Evolutionary conservation across 129 eudicot genomes (phyloP).

Genomic region (Oenanthe sinensis): DNA sequence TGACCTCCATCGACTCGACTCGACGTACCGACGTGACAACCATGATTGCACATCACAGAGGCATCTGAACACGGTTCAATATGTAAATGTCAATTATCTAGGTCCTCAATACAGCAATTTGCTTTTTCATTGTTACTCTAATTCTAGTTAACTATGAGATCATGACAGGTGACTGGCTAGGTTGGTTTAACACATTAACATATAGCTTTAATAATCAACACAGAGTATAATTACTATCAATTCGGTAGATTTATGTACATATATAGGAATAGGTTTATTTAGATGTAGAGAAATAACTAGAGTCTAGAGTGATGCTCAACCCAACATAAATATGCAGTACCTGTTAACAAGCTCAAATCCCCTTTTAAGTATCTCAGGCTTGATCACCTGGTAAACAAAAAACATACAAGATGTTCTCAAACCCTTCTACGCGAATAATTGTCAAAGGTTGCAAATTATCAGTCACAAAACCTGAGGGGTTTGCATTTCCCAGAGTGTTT

Average conservation of each 20-base stretch:
- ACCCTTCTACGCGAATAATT: background rate
- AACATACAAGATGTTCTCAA: background rate
- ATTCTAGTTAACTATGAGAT: background rate
- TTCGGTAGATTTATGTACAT: background rate
- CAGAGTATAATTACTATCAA: background rate
- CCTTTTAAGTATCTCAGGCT: slow-evolving; percentile 77
- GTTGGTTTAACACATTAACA: background rate
- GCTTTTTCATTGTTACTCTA: background rate
- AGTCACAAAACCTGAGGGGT: slow-evolving; percentile 75
- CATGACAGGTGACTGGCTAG: background rate
- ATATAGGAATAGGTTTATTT: background rate
- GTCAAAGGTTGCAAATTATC: background rate
- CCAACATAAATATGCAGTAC: slow-evolving; percentile 25
- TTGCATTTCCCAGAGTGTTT: slow-evolving; percentile 99
- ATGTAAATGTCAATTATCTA: background rate
- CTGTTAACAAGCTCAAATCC: slow-evolving; percentile 97
- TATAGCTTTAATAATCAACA: background rate
- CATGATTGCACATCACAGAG: background rate
- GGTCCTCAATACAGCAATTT: background rate
- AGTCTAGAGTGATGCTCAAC: slow-evolving; percentile 1
- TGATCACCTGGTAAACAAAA: slow-evolving; percentile 54
- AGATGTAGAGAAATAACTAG: background rate
- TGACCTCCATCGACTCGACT: too few relatives aligned
- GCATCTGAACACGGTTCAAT: background rate
- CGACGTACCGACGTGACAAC: too few relatives aligned